Conservation (phyloP, 805 yeast genomes). For the Zygosaccharomyces siamensis region DNA sequence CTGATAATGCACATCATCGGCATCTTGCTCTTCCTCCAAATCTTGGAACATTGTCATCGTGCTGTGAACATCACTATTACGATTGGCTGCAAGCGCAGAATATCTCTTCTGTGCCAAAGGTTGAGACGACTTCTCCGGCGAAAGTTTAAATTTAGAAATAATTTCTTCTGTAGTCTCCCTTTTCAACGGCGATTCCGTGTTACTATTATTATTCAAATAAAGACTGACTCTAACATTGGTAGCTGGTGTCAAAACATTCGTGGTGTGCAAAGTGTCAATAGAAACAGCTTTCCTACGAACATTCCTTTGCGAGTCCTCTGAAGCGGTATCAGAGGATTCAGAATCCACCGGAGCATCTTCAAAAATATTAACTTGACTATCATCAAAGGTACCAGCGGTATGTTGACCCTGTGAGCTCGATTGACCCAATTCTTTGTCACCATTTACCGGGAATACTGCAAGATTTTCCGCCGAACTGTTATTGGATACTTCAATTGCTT, state of each 20-base stretch:
- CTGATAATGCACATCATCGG: neutral
- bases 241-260: slow-evolving; percentile 28
- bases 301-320: slow-evolving; percentile 19
- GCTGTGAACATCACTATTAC: slow-evolving; percentile 15
- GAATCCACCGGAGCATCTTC: slow-evolving; percentile 30
- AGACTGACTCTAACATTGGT: slow-evolving; percentile 34
- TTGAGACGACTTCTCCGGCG: slow-evolving; percentile 24
- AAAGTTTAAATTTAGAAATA: slow-evolving; percentile 29
- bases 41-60: slow-evolving; percentile 32
- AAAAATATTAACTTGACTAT: slow-evolving; percentile 23
- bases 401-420: neutral
- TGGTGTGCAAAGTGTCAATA: slow-evolving; percentile 31
- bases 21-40: slow-evolving; percentile 25
- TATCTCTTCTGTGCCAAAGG: slow-evolving; percentile 23
- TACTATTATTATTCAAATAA: slow-evolving; percentile 23
- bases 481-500: slow-evolving; percentile 28
- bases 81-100: slow-evolving; percentile 17
- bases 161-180: slow-evolving; percentile 35
- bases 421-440: neutral
- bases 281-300: slow-evolving; percentile 33
- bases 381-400: slow-evolving; percentile 10
- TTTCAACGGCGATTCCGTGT: slow-evolving; percentile 17
- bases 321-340: slow-evolving; percentile 21
- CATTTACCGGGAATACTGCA: neutral
- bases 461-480: slow-evolving; percentile 13